Evolutionary conservation across 495 filamentous ascomycete genomes (phyloP), one percentile per base, ranked within the genome.

Genomic region (Pseudotulostoma volvatum): DNA sequence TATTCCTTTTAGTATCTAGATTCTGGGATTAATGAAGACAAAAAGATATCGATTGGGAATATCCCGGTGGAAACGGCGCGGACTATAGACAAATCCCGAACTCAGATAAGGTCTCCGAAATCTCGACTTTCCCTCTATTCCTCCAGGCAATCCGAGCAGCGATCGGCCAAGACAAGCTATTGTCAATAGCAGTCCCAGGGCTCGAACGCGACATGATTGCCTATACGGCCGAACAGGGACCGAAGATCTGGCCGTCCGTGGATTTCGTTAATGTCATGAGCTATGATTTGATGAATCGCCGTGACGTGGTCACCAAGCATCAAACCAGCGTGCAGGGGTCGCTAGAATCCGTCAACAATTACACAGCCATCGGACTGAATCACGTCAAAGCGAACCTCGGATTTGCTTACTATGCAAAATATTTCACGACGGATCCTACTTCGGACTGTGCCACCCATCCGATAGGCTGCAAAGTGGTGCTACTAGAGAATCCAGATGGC

Each of bases 241-340:
- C 79, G 1, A 48, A 57, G 34, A 81, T 86, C 51, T 74, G 66
- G 58, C 47, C 59, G 33, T 68, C 73, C 1, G 61, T 84, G 7
- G 78, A 84, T 52, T 79, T 80, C 55, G 59, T 84, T 49, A 86
- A 84, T 49, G 67, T 85, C 37, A 86, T 86, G 81, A 73, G 70
- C 15, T 86, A 86, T 56, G 81, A 86, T 44, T 50, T 86, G 37
- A 79, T 80, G 70, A 84, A 83, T 57, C 71, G 81, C 15, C 74
- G 81, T 13, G 74, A 84, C 48, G 72, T 62, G 42, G 54, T 71
- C 7, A 84, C 79, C 3, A 70, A 66, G 40, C 78, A 83, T 47
- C 76, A 81, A 48, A 79, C 70, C 15, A 70, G 74, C 30, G 55
- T 83, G 19, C 44, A 56, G 37, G 58, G 59, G 9, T 76, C 71